phyloP scores from a whole-genome alignment of 1,139 yeast species.

The Protomyces lactucae-debilis region DNA sequence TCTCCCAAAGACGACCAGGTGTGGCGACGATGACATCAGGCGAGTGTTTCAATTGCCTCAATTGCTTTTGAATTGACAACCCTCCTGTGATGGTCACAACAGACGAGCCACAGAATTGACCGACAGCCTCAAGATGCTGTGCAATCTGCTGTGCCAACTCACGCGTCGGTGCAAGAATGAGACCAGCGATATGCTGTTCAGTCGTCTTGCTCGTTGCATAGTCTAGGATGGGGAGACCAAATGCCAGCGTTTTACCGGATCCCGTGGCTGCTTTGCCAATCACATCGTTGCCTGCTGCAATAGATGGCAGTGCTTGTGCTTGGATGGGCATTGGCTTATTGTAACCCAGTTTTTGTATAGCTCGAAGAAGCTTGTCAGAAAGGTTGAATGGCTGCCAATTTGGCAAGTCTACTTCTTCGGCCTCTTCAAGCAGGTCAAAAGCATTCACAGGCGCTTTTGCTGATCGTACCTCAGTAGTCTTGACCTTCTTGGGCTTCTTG shows the following conservation, averaged over 20 bases:
- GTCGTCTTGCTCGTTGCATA: conserved; percentile 35
- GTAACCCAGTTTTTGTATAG: conserved; percentile 57
- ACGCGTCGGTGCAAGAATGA: conserved; percentile 91
- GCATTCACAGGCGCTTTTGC: conserved; percentile 25
- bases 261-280: conserved; percentile 98
- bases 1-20: conserved; percentile 87
- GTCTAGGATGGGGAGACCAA: conserved; percentile 90
- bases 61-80: conserved; percentile 86
- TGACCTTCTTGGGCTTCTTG: conserved; percentile 29
- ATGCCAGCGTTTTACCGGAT: conserved; percentile 94
- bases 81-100: conserved; percentile 92
- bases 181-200: conserved; percentile 46
- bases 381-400: conserved; percentile 52
- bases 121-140: conserved; percentile 62
- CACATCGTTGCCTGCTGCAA: conserved; percentile 68
- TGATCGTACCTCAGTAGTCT: conserved; percentile 16
- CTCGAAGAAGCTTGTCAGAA: conserved; percentile 54
- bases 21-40: conserved; percentile 90
- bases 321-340: conserved; percentile 79
- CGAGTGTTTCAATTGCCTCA: conserved; percentile 62
- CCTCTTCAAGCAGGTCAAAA: conserved; percentile 39
- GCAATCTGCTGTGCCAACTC: conserved; percentile 94
- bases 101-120: conserved; percentile 58
- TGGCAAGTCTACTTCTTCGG: conserved; percentile 48
- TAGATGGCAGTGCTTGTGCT: conserved; percentile 65